phyloP scores from a whole-genome alignment of 2,329 filamentous ascomycete genomes.

The Chaetomiaceae sp. region DNA sequence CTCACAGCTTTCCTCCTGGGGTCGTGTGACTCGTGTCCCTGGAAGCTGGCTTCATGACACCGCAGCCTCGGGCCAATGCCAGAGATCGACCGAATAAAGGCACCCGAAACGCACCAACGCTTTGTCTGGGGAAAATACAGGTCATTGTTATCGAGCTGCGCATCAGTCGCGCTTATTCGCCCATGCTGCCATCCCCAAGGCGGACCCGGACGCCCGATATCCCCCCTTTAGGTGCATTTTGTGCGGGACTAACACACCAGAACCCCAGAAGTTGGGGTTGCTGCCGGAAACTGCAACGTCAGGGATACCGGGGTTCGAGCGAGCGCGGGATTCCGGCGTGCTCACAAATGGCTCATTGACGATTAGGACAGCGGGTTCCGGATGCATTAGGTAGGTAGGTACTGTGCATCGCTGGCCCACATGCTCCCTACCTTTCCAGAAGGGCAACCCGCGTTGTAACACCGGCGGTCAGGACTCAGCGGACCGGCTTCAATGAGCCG shows the following conservation, averaged over 20 bases:
- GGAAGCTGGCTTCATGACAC: not conserved
- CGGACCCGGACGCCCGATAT: slow-evolving; percentile 1
- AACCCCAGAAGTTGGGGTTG: not conserved
- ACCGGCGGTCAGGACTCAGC: not conserved
- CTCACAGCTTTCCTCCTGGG: not conserved
- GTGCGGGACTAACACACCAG: not conserved
- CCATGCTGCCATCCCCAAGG: slow-evolving; percentile 6
- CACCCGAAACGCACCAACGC: slow-evolving; percentile 1
- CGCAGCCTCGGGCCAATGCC: not conserved
- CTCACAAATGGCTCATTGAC: slow-evolving; percentile 18
- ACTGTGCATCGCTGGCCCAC: slow-evolving; percentile 7
- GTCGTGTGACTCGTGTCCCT: not conserved
- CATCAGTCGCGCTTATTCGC: not conserved
- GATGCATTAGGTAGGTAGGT: not conserved
- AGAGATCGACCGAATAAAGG: slow-evolving; percentile 3
- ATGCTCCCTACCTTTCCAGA: slow-evolving; percentile 11
- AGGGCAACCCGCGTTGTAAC: slow-evolving; percentile 1
- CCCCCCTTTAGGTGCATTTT: not conserved
- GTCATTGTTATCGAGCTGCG: not conserved
- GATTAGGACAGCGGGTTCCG: not conserved
- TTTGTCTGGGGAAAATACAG: slow-evolving; percentile 4
- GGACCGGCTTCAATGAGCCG: not conserved
- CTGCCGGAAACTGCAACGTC: slow-evolving; percentile 10
- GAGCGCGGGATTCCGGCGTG: not conserved
- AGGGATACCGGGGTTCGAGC: slow-evolving; percentile 8